A percentile compares a stretch with the other conserved stretches of the same genome.
phyloP scores from a whole-genome alignment of 352 stramenopile genomes.

The Globisporangium barbulae region DNA sequence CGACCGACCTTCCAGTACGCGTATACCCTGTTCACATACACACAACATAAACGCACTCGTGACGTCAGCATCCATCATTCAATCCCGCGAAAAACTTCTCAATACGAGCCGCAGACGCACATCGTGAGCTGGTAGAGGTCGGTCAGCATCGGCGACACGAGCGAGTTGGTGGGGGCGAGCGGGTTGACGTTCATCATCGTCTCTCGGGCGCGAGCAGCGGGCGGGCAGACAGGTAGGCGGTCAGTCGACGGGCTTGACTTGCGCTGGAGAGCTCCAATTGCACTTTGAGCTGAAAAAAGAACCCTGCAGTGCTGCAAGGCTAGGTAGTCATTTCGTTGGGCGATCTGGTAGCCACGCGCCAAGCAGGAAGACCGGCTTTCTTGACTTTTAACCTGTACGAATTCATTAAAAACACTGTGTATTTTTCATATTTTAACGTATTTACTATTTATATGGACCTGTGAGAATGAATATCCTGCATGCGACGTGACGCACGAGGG shows the following conservation, averaged over 20 bases:
- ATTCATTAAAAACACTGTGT: background rate
- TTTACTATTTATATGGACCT: background rate
- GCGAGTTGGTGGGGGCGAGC: slow-evolving; percentile 87
- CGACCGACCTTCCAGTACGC: slow-evolving; percentile 97
- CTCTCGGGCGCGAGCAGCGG: background rate
- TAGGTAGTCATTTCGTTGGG: background rate
- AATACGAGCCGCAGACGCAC: slow-evolving; percentile 28
- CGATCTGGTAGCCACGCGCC: background rate
- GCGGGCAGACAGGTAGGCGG: background rate
- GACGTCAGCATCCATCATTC: slow-evolving; percentile 9
- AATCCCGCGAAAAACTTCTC: background rate
- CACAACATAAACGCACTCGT: slow-evolving; percentile 1
- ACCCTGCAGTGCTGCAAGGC: background rate
- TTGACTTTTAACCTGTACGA: background rate
- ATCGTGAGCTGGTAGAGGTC: slow-evolving; percentile 98
- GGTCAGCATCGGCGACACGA: slow-evolving; percentile 95
- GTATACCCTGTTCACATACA: slow-evolving; percentile 89
- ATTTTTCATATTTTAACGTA: background rate
- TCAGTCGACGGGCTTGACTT: background rate
- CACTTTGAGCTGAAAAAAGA: slow-evolving; percentile 15
- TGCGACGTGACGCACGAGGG: background rate
- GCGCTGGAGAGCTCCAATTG: slow-evolving; percentile 12
- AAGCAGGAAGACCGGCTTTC: background rate
- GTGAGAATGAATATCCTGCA: background rate
- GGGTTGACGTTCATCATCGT: slow-evolving; percentile 42